Conservation (phyloP, 345 rosid species). For the Punica granatum region DNA sequence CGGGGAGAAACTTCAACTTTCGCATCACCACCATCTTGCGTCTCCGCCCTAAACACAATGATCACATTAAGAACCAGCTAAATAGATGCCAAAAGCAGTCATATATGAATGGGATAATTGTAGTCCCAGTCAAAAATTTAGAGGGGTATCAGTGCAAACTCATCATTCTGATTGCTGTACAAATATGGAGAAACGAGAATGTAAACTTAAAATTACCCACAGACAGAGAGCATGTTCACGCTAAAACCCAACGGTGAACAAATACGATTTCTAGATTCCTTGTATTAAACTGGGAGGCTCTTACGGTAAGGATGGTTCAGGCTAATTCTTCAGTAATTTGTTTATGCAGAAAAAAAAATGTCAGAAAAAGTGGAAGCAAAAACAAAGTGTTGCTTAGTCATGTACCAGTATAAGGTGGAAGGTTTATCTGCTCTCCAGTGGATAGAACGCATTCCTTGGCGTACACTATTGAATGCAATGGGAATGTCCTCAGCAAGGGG, state of each 20-base stretch:
- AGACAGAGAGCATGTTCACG: background rate
- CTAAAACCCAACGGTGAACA: background rate
- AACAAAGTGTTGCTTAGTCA: constrained; percentile 2
- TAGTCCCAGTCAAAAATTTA: too few species aligned
- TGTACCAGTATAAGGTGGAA: constrained; percentile 78
- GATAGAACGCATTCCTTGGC: constrained; percentile 86
- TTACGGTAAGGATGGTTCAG: background rate
- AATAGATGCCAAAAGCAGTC: background rate
- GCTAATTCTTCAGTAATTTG: background rate
- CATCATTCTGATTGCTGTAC: background rate
- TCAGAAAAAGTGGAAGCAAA: background rate
- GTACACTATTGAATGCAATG: constrained; percentile 79
- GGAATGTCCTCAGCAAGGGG: constrained; percentile 96
- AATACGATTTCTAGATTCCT: background rate
- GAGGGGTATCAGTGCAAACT: too few species aligned
- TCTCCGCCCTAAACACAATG: constrained; percentile 74
- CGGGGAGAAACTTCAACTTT: constrained; percentile 94
- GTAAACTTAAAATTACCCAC: too few species aligned
- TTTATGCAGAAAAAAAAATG: background rate
- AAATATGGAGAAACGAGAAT: background rate
- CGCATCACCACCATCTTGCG: constrained; percentile 97
- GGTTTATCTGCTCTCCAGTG: constrained; percentile 98
- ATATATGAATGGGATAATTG: background rate
- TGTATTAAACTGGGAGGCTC: background rate
- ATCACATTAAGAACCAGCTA: constrained; percentile 4